Percentiles rank a stretch among this genome's conserved stretches.
These are phyloP conservation scores for Vitis rupestris DNA, from an alignment of 164 flowering plant species.

Conservation along the genomic window DNA sequence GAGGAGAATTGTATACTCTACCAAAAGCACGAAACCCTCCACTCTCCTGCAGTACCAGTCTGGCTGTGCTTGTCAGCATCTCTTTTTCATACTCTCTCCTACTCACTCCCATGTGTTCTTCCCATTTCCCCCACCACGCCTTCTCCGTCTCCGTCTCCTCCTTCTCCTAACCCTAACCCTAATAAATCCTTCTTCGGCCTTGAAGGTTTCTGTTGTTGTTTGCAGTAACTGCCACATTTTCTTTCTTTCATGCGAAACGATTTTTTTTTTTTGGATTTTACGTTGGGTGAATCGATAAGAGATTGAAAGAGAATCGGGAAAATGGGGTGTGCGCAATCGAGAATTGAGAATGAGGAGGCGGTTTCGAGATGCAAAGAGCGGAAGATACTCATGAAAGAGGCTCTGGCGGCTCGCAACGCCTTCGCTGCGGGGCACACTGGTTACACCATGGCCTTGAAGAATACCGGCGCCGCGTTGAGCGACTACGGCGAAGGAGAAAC, in stretches of 20 bases:
- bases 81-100: not conserved
- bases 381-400: conserved; percentile 65
- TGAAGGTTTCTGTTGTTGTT: too few species aligned
- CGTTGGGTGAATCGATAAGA: not conserved
- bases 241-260: too few species aligned
- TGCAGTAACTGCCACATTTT: too few species aligned
- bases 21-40: conserved; percentile 8
- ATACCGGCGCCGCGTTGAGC: conserved; percentile 79
- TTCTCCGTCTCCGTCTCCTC: not conserved
- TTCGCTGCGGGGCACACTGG: conserved; percentile 82
- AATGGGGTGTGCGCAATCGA: conserved; percentile 95
- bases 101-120: not conserved
- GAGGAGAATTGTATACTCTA: not conserved
- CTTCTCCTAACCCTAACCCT: not conserved
- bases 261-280: too few species aligned
- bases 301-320: not conserved
- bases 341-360: conserved; percentile 79
- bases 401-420: conserved; percentile 60
- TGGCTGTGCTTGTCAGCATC: not conserved
- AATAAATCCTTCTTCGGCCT: too few species aligned
- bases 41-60: not conserved
- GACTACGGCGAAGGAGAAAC: conserved; percentile 80
- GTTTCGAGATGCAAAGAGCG: conserved; percentile 84
- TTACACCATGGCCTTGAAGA: conserved; percentile 66
- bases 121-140: not conserved